Evolutionary conservation across 2,329 filamentous ascomycete species (phyloP).

Genomic region (Aspergillus floridensis): DNA sequence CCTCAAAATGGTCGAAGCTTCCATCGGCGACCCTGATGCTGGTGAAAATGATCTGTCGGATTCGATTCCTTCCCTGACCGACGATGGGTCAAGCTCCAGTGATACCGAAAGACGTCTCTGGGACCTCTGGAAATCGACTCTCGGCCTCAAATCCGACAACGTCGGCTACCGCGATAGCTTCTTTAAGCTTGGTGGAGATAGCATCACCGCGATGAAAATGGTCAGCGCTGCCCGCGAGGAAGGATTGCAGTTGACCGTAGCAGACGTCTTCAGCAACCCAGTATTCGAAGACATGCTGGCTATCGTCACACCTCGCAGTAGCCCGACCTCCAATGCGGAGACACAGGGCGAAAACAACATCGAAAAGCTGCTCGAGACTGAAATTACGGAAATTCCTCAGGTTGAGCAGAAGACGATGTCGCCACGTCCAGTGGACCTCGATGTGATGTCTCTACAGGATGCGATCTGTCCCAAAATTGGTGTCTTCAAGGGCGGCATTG

Average conservation of each 20-base stretch:
- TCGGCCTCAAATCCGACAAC: slow-evolving; percentile 32
- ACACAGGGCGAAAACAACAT: slow-evolving; percentile 16
- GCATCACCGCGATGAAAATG: slow-evolving; percentile 43
- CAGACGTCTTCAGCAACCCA: slow-evolving; percentile 45
- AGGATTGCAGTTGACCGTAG: slow-evolving; percentile 42
- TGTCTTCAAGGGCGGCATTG: slow-evolving; percentile 51
- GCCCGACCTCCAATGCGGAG: slow-evolving; percentile 19
- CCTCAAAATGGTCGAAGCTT: slow-evolving; percentile 11
- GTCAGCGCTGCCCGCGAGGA: slow-evolving; percentile 41
- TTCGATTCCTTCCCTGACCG: slow-evolving; percentile 33
- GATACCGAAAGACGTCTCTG: slow-evolving; percentile 37
- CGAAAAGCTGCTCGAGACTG: slow-evolving; percentile 11
- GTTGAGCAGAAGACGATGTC: slow-evolving; percentile 25
- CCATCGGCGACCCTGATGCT: slow-evolving; percentile 1
- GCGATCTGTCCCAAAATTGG: slow-evolving; percentile 53
- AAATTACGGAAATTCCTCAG: not conserved
- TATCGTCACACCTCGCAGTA: slow-evolving; percentile 25
- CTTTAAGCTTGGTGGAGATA: slow-evolving; percentile 43
- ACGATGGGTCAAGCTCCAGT: slow-evolving; percentile 25
- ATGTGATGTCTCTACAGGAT: slow-evolving; percentile 45
- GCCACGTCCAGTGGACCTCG: slow-evolving; percentile 24
- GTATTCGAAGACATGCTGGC: slow-evolving; percentile 41
- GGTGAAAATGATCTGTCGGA: slow-evolving; percentile 11
- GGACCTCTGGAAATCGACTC: slow-evolving; percentile 39
- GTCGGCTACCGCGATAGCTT: slow-evolving; percentile 42